These are phyloP conservation scores for Metschnikowia continentalis DNA, from an alignment of 805 yeast species.

Conservation along the genomic window DNA sequence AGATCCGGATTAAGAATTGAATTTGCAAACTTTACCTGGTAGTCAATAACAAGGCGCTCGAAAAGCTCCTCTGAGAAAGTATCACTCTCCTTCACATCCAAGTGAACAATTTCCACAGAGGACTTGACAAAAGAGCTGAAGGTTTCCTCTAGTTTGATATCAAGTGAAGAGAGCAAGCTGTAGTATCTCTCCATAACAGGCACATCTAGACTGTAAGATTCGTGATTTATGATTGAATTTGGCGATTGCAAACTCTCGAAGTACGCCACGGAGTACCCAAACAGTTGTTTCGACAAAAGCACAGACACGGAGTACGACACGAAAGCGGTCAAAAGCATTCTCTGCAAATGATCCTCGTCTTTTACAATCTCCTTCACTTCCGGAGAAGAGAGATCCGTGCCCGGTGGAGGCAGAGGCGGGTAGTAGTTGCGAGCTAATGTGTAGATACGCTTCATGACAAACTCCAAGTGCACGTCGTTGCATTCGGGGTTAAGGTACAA, in stretches of 20 bases:
- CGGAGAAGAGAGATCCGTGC: conserved; percentile 39
- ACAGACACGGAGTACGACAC: conserved; percentile 50
- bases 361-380: conserved; percentile 39
- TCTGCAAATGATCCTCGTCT: conserved; percentile 61
- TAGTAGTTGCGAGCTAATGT: conserved; percentile 51
- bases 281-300: conserved; percentile 15
- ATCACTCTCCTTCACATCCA: conserved; percentile 12
- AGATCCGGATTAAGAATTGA: conserved; percentile 25
- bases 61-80: conserved; percentile 37
- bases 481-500: conserved; percentile 30
- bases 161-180: conserved; percentile 58
- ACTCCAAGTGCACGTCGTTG: conserved; percentile 31
- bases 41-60: conserved; percentile 37
- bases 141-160: conserved; percentile 49
- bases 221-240: conserved; percentile 5
- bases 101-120: conserved; percentile 39
- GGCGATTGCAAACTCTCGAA: conserved; percentile 10
- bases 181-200: conserved; percentile 23
- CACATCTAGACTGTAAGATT: conserved; percentile 17
- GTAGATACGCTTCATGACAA: conserved; percentile 57
- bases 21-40: conserved; percentile 30
- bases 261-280: conserved; percentile 24
- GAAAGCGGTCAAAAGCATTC: conserved; percentile 60
- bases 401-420: conserved; percentile 35
- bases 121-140: conserved; percentile 35